Conservation (phyloP, 129 eudicot genomes). For the Saposhnikovia divaricata region DNA sequence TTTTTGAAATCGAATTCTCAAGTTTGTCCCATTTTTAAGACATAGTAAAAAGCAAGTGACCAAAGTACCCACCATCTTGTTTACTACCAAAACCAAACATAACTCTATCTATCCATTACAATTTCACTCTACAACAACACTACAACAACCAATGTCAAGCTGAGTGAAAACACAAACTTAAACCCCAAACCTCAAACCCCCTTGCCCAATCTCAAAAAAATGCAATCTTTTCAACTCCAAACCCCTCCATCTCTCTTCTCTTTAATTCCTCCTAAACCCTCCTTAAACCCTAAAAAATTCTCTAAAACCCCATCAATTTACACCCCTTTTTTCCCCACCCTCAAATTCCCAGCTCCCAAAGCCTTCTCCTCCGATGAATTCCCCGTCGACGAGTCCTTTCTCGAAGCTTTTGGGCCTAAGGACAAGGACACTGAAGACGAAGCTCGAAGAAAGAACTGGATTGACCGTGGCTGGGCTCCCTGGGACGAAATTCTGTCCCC, state of each 20-base stretch:
- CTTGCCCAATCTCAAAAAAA: background rate
- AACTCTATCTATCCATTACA: background rate
- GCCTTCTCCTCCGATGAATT: conserved; percentile 65
- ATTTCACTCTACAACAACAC: too few relatives aligned
- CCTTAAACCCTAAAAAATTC: conserved; percentile 37
- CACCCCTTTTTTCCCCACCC: conserved; percentile 6
- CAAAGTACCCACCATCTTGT: too few relatives aligned
- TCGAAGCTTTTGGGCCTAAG: conserved; percentile 61
- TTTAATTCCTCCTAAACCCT: conserved; percentile 47
- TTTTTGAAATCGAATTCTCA: too few relatives aligned
- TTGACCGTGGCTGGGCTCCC: conserved; percentile 97
- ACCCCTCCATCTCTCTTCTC: conserved; percentile 40
- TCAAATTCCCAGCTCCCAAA: conserved; percentile 20
- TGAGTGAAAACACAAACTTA: too few relatives aligned
- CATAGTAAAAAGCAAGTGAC: too few relatives aligned
- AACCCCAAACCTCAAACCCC: background rate
- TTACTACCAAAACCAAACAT: too few relatives aligned
- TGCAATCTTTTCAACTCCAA: conserved; percentile 55
- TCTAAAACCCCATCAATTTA: background rate
- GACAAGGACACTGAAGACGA: conserved; percentile 82
- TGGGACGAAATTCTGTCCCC: conserved; percentile 97
- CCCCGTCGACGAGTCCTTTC: conserved; percentile 82
- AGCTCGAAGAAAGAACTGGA: conserved; percentile 86
- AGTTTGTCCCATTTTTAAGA: too few relatives aligned
- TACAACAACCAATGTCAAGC: too few relatives aligned